Base-by-base conservation (phyloP, 164 flowering plant genomes). In the Cinnamomum chago region DNA sequence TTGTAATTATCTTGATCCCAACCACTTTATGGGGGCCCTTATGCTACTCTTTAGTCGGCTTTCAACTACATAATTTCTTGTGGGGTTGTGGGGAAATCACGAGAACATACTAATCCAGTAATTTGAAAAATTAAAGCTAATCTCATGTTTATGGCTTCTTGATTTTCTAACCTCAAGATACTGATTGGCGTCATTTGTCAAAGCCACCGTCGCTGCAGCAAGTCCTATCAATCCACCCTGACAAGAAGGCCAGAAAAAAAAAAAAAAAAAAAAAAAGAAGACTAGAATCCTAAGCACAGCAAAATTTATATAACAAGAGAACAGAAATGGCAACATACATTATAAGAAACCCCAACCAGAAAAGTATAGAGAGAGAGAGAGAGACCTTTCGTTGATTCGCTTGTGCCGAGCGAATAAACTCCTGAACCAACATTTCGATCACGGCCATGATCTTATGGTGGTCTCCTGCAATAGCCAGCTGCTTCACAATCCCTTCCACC, bases 171-270 rank as follows among this genome's bases (percentile, higher is more conserved):
- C 99, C 89, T 93, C 97, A 18, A 95, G 94, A 86, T 93, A 92
- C 75, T 90, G 98, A 58, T 95, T 86, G 18, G 98, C 99, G 80
- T 93, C 98, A 0, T 85, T 23, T 70, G 92, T 83, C 88, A 95
- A 89, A 68, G 96, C 99, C 70, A 95, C 98, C 4, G 98, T 95
- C 0, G 89, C 96, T 58, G 98, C 99, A 13, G 99, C 98, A 75
- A 93, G 79, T 70, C 98, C 98, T 62, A 95, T 92, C 86, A 95
- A 85, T 62, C 99, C 99, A 50, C 99, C 99, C 99, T 94, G 76
- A 65, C 62, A 5, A 76, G 58, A 64, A 28, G n/a, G 72, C 35
- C 35, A 30, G 62, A 50, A 47, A 2, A 28, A 1, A 28, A 30
- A 30, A 3, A 30, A 28, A 3, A 28, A 28, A 4, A 28, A 28